phyloP scores from a whole-genome alignment of 768 basidiomycete genomes.

The Gautieria morchelliformis region DNA sequence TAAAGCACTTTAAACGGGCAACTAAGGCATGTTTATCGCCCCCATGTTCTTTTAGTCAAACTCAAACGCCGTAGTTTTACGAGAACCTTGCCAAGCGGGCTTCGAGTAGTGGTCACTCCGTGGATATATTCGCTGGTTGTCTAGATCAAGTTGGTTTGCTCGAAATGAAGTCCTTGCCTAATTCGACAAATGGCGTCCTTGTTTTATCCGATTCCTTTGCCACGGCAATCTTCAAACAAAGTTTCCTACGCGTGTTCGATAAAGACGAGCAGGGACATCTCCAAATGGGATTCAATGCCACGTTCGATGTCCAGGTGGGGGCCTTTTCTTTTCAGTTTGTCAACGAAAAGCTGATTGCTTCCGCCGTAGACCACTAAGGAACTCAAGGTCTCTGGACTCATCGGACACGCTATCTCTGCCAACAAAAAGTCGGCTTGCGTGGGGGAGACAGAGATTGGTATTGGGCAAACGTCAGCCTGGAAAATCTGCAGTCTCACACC shows the following conservation, averaged over 20 bases:
- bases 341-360: background rate
- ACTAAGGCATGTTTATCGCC: constrained; percentile 57
- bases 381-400: constrained; percentile 94
- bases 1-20: constrained; percentile 95
- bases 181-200: constrained; percentile 94
- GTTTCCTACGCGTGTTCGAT: constrained; percentile 84
- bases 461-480: constrained; percentile 98
- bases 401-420: constrained; percentile 94
- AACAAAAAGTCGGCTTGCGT: constrained; percentile 96
- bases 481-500: constrained; percentile 88
- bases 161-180: constrained; percentile 95
- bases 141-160: constrained; percentile 95
- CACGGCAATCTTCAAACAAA: constrained; percentile 98
- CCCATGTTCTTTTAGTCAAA: constrained; percentile 7
- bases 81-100: constrained; percentile 88
- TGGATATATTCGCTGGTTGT: constrained; percentile 95
- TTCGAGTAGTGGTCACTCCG: constrained; percentile 88
- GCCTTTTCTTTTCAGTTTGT: background rate
- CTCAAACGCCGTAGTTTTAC: constrained; percentile 62
- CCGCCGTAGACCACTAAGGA: constrained; percentile 85
- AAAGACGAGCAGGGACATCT: constrained; percentile 90
- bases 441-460: constrained; percentile 98
- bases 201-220: constrained; percentile 95
- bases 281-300: constrained; percentile 98
- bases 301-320: constrained; percentile 89